Conservation (phyloP, 257 asterid species). For the Leptodermis oblonga region DNA sequence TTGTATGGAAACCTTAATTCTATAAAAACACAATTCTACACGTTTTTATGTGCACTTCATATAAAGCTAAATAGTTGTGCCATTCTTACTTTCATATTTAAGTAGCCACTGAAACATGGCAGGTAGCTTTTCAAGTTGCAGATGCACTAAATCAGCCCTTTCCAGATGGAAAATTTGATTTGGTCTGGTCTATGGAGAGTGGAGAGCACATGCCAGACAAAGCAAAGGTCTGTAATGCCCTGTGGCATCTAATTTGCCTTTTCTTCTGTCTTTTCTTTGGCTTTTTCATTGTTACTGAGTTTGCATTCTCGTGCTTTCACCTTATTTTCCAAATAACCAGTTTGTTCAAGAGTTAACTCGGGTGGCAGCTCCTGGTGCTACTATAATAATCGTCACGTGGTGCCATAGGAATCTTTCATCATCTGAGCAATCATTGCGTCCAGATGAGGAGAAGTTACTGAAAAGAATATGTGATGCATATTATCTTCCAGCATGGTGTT, state of each 20-base stretch:
- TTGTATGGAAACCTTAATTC: background rate
- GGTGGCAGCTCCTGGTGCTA: slow-evolving; percentile 93
- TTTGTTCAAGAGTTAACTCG: slow-evolving; percentile 86
- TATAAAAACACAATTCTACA: background rate
- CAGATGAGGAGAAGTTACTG: slow-evolving; percentile 58
- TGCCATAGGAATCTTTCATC: slow-evolving; percentile 93
- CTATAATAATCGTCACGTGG: slow-evolving; percentile 91
- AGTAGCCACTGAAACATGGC: slow-evolving; percentile 16
- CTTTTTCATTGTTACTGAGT: background rate
- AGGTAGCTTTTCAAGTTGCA: slow-evolving; percentile 89
- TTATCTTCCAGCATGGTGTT: slow-evolving; percentile 94
- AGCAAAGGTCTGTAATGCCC: slow-evolving; percentile 49
- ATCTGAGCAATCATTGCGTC: slow-evolving; percentile 51
- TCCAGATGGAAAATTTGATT: slow-evolving; percentile 71
- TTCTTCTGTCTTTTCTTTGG: background rate
- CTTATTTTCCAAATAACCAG: slow-evolving; percentile 27
- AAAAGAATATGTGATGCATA: slow-evolving; percentile 68
- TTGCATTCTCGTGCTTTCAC: slow-evolving; percentile 1
- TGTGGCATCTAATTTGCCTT: background rate
- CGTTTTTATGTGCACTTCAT: background rate
- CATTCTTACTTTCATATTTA: background rate
- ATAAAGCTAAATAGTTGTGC: background rate
- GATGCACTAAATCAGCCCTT: slow-evolving; percentile 97
- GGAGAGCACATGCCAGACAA: slow-evolving; percentile 99
- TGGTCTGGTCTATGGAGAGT: slow-evolving; percentile 99